Evolutionary conservation across 2,329 filamentous ascomycete species (phyloP).

Genomic region (Metarhizium anisopliae): DNA sequence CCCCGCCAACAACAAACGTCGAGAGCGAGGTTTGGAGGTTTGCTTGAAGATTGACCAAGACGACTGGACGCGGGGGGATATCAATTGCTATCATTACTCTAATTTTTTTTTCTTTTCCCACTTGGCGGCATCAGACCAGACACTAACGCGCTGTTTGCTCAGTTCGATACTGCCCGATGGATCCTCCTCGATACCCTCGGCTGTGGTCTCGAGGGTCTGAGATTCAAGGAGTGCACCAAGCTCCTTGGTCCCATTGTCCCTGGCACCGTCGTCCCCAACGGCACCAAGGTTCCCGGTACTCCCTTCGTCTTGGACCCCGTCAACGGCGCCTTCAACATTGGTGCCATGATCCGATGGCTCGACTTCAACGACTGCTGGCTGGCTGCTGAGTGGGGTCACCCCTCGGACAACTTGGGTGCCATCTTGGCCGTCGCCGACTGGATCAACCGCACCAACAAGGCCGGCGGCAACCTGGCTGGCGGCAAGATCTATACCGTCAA

Average conservation of each 20-base stretch:
- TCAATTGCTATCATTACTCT: neutral
- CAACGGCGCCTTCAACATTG: conserved; percentile 97
- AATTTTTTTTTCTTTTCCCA: neutral
- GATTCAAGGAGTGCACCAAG: conserved; percentile 94
- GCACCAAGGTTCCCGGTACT: conserved; percentile 83
- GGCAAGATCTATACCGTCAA: conserved; percentile 82
- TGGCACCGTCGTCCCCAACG: conserved; percentile 85
- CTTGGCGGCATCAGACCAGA: neutral
- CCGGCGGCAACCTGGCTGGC: conserved; percentile 68
- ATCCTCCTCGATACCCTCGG: conserved; percentile 95
- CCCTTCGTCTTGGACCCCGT: conserved; percentile 91
- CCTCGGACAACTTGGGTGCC: conserved; percentile 93
- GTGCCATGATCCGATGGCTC: conserved; percentile 96
- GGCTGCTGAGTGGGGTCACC: conserved; percentile 97
- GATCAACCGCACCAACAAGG: conserved; percentile 83
- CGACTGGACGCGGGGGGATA: neutral
- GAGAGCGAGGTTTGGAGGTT: too few relatives aligned
- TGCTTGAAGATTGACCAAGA: too few relatives aligned
- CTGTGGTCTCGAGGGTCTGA: conserved; percentile 89
- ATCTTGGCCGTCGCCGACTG: conserved; percentile 96
- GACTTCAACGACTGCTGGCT: conserved; percentile 99
- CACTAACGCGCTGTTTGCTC: conserved; percentile 4
- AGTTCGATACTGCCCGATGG: conserved; percentile 94
- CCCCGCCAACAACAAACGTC: neutral
- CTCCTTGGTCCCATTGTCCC: conserved; percentile 86